These are phyloP conservation scores for Crithidia expoeki DNA, from an alignment of 208 protist species.

Conservation along the genomic window DNA sequence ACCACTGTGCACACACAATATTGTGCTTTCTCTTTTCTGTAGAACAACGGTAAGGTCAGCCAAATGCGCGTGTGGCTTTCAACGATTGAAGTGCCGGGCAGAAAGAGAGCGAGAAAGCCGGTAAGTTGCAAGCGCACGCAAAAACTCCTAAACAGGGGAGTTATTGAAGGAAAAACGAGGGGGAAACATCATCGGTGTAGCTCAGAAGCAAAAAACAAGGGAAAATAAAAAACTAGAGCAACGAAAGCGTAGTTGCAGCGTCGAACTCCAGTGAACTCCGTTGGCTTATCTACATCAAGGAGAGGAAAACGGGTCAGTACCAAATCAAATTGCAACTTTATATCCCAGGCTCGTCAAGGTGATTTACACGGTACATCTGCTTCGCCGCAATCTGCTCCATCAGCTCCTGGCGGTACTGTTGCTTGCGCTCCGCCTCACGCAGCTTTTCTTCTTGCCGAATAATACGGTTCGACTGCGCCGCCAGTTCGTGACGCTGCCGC, in stretches of 20 bases:
- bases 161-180: no score
- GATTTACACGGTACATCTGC: constrained; percentile 64
- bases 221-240: no score
- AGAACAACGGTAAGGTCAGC: no score
- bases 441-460: constrained; percentile 67
- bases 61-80: no score
- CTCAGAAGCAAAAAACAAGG: no score
- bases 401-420: constrained; percentile 71
- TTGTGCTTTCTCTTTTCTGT: not conserved
- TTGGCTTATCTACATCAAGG: not conserved
- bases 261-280: no score
- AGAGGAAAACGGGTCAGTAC: not conserved
- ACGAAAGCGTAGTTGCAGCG: no score
- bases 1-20: not conserved
- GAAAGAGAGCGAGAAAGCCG: not conserved
- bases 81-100: not conserved
- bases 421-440: constrained; percentile 45
- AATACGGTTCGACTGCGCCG: constrained; percentile 51
- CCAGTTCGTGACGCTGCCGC: constrained; percentile 71
- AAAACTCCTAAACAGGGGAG: no score
- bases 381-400: constrained; percentile 79
- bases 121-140: no score
- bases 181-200: no score
- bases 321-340: not conserved
- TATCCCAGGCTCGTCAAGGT: constrained; percentile 58